These are phyloP conservation scores for Cladophialophora yegresii DNA, from an alignment of 2,329 filamentous ascomycete species.

Conservation along the genomic window DNA sequence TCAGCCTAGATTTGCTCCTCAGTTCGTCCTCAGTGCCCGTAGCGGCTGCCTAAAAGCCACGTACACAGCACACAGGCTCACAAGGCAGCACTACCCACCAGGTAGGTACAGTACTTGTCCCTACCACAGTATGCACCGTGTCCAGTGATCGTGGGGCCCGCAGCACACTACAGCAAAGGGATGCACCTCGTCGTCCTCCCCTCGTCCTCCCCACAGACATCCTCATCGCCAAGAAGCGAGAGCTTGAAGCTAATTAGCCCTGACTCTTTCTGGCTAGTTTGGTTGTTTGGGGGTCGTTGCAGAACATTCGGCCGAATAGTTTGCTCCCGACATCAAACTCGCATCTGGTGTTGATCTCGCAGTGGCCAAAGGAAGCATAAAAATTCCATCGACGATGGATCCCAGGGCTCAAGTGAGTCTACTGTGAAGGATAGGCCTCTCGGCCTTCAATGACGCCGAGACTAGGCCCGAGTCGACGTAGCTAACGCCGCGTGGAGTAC, in stretches of 20 bases:
- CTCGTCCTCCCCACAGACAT: constrained; percentile 4
- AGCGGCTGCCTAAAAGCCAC: not conserved
- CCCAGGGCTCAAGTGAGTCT: not conserved
- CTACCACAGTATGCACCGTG: not conserved
- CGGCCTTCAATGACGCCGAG: not conserved
- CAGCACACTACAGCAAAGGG: not conserved
- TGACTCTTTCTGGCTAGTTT: not conserved
- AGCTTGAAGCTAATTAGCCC: not conserved
- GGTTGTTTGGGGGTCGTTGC: not conserved
- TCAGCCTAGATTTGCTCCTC: not conserved
- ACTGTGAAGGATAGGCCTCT: no score
- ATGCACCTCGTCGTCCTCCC: not conserved
- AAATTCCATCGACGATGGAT: not conserved
- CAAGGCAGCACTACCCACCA: not conserved
- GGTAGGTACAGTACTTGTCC: not conserved
- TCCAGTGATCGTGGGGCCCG: not conserved
- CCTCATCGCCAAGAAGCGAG: not conserved
- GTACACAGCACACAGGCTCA: no score
- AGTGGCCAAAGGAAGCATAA: not conserved
- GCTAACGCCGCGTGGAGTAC: not conserved
- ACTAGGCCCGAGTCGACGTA: not conserved
- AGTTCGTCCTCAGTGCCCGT: not conserved
- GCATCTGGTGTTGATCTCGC: not conserved
- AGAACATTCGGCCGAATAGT: not conserved
- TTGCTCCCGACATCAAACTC: not conserved